Evolutionary conservation across 2,329 filamentous ascomycete species (phyloP), one percentile per base, ranked within the genome.

Genomic region (Ophiosphaerella korrae): DNA sequence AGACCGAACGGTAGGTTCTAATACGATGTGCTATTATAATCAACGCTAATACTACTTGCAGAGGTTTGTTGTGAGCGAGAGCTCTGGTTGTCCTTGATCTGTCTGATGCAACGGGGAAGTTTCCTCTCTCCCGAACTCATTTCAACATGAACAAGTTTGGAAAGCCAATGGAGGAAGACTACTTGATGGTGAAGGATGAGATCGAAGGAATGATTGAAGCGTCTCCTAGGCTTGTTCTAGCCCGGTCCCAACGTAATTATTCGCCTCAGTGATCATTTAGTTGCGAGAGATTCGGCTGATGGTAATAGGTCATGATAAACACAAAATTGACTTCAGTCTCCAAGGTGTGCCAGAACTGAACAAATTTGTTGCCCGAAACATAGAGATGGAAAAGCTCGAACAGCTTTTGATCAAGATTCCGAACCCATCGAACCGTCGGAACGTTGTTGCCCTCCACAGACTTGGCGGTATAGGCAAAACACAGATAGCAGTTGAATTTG

Each of bases 71-170:
- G 26, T 29, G 7, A 29, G 26, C 26, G 26, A 29, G 26, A 29
- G 26, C 26, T 53, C 61, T 49, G 59, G 62, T 40, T 64, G 62
- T 29, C 61, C 61, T 66, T 3, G 57, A 62, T 13, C 40, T 54
- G 5, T 53, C 55, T 11, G 53, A 62, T n/a, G 24, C 34, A 23
- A 60, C 48, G 40, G 48, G 44, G 34, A 60, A 63, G 36, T 52
- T 26, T 42, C 60, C 60, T 35, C 53, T 66, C 9, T 60, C 55
- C 14, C 55, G 62, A 14, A 63, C 54, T 11, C 58, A 66, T 35
- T 63, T 63, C 31, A 39, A 59, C 41, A 65, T 63, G 56, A 66
- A 66, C 48, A 63, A 66, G 46, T 65, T 64, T 39, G 57, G 37
- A 31, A 55, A 56, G 39, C 32, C 51, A 8, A 37, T 38, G 35